These are phyloP conservation scores for Tricholoma matsutake DNA, from an alignment of 768 basidiomycete genomes.

Conservation along the genomic window DNA sequence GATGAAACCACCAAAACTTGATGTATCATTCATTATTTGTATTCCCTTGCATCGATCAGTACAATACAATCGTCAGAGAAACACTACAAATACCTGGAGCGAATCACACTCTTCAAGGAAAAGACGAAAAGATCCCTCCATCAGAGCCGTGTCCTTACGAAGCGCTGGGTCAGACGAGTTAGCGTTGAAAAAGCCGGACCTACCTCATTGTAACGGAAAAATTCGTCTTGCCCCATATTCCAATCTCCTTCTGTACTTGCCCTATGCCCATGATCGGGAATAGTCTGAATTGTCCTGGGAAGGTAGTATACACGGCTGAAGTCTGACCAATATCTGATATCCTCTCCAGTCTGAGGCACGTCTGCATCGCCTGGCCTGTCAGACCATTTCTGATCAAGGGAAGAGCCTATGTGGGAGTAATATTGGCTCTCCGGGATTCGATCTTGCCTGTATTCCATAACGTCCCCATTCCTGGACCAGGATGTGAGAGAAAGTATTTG, in stretches of 20 bases:
- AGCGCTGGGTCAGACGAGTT: neutral
- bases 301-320: constrained; percentile 62
- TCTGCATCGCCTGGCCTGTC: constrained; percentile 6
- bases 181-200: neutral
- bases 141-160: constrained; percentile 54
- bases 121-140: constrained; percentile 65
- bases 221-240: constrained; percentile 49
- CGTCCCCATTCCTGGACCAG: constrained; percentile 39
- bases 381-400: constrained; percentile 8
- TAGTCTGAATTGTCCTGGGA: constrained; percentile 59
- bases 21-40: constrained; percentile 62
- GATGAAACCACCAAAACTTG: constrained; percentile 65
- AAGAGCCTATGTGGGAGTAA: constrained; percentile 40
- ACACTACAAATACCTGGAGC: constrained; percentile 52
- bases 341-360: constrained; percentile 10
- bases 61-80: neutral
- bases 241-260: constrained; percentile 55
- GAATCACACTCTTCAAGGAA: constrained; percentile 76
- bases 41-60: constrained; percentile 47
- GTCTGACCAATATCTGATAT: constrained; percentile 67
- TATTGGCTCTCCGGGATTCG: constrained; percentile 53
- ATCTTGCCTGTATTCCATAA: constrained; percentile 51
- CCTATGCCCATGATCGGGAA: constrained; percentile 59
- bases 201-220: constrained; percentile 56
- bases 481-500: neutral